Evolutionary conservation across 75 land plant genomes (phyloP).

Genomic region (Isoetes taiwanensis): DNA sequence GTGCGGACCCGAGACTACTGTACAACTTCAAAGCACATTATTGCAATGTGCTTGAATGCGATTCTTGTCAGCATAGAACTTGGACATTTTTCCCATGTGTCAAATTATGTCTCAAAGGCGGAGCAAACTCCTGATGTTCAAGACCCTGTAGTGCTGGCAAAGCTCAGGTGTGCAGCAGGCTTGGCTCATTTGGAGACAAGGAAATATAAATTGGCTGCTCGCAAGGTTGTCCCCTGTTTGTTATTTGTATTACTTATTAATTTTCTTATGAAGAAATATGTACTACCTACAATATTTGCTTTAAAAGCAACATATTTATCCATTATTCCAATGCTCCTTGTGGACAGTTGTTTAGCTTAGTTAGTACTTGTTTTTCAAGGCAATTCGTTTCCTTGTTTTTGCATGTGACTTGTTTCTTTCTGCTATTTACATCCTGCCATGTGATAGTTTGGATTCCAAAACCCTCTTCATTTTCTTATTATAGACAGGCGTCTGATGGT

Average conservation of each 20-base stretch:
- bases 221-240: too few species aligned
- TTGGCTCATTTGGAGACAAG: constrained; percentile 64
- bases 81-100: constrained; percentile 89
- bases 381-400: background rate
- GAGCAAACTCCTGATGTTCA: constrained; percentile 72
- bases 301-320: background rate
- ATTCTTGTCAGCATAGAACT: constrained; percentile 91
- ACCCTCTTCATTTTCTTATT: too few species aligned
- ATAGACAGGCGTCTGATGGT: too few species aligned
- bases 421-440: too few species aligned
- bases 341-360: too few species aligned
- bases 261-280: too few species aligned
- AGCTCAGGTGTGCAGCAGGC: constrained; percentile 77
- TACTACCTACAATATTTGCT: too few species aligned
- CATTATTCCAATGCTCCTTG: too few species aligned
- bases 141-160: constrained; percentile 47
- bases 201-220: constrained; percentile 90
- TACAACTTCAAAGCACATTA: constrained; percentile 85
- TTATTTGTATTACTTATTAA: too few species aligned
- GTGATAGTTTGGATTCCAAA: too few species aligned
- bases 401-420: too few species aligned
- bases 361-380: too few species aligned
- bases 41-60: constrained; percentile 84
- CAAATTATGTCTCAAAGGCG: constrained; percentile 83
- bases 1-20: constrained; percentile 94